These are phyloP conservation scores for Gloeophyllum trabeum DNA, from an alignment of 768 basidiomycete genomes.

Conservation along the genomic window DNA sequence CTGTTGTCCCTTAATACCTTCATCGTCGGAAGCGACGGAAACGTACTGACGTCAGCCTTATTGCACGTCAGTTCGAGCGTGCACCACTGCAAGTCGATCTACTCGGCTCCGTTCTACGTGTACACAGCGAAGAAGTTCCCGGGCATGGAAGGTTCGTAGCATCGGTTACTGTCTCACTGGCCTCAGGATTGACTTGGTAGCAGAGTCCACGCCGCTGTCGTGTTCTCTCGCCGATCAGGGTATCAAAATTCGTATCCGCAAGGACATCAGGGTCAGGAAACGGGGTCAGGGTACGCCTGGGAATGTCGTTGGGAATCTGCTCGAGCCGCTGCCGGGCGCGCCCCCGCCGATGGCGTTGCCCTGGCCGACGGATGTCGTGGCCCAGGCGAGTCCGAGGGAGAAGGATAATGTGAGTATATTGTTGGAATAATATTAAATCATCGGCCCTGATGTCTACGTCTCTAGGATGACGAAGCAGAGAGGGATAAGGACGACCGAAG, in stretches of 20 bases:
- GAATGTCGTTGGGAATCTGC: constrained; percentile 12
- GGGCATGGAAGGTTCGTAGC: constrained; percentile 76
- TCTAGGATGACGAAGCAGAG: constrained; percentile 3
- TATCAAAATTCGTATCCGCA: constrained; percentile 89
- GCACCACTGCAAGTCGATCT: constrained; percentile 83
- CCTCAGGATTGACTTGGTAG: no score
- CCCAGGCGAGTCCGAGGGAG: constrained; percentile 9
- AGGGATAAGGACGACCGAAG: constrained; percentile 6
- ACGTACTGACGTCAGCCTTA: no score
- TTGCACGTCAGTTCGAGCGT: constrained; percentile 53
- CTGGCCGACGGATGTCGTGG: constrained; percentile 7
- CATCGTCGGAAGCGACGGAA: no score
- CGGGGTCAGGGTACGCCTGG: constrained; percentile 21
- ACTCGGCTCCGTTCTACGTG: constrained; percentile 84
- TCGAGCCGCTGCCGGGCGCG: neutral
- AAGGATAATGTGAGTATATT: neutral
- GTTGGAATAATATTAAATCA: neutral
- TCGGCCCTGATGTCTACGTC: no score
- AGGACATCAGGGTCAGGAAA: constrained; percentile 81
- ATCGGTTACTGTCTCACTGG: no score
- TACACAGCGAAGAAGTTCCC: constrained; percentile 97
- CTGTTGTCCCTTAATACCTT: no score
- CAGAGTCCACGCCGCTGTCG: constrained; percentile 84
- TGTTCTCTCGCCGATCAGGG: constrained; percentile 92
- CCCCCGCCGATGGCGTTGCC: constrained; percentile 3